Base-by-base conservation (phyloP, 225 moss, liverwort and hornwort species). In the Sphagnum contortum region DNA sequence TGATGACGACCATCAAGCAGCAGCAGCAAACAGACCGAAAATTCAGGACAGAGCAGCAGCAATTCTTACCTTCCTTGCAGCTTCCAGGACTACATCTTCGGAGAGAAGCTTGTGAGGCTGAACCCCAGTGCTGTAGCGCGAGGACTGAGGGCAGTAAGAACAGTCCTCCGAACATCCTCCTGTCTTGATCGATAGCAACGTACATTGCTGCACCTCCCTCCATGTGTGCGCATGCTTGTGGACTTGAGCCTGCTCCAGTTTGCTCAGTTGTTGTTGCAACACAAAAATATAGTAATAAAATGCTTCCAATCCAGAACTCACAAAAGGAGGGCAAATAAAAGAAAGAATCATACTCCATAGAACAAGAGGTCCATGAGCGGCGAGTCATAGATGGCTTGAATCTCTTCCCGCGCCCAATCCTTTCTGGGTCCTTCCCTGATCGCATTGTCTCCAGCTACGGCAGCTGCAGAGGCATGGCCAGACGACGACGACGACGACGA, bases 101-200 rank as follows among this genome's bases (percentile, higher is more conserved):
- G 77, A 66, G 14, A 98, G 82, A 68, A 98, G 66, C 73, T 91
- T 98, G 44, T 91, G 89, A 9, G 98, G 85, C 74, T 93, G 86
- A 65, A 98, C 98, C 29, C 78, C 81, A 5, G 98, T 98, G 45
- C 69, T 79, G 67, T 98, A 89, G 12, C 91, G 89, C 50, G 98
- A 87, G 50, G 98, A 93, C 50, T 98, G 98, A 64, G 98, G 93
- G 62, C 98, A 98, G 58, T 93, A 98, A 3, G 98, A 87, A 74
- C 98, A 98, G 51, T 98, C 91, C 74, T 93, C 98, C 4, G 98
- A 91, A 68, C 93, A 98, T 8, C 93, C 98, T n/a, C 98, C 98
- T 14, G 98, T 98, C 75, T 98, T 98, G 72, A 98, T 91, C 57
- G 98, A 98, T 64, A 98, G 75, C 69, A 98, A 83, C 52, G 98